These are phyloP conservation scores for Diversispora epigaea DNA, from an alignment of 192 early-diverging fungal genomes.

Conservation along the genomic window DNA sequence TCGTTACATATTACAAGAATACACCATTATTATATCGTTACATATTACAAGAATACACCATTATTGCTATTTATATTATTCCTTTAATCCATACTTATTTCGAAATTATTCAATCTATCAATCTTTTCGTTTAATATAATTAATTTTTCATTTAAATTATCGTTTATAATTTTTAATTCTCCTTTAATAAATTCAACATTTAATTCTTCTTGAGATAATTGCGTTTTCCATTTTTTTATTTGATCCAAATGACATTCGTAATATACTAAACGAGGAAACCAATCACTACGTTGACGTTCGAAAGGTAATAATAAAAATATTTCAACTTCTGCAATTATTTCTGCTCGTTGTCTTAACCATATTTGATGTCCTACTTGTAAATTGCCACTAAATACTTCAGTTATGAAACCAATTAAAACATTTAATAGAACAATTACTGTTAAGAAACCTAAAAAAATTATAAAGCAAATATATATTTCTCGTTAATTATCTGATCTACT, in stretches of 20 bases:
- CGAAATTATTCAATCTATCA: not conserved
- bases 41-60: no score
- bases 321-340: constrained; percentile 16
- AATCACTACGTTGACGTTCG: not conserved
- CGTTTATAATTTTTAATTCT: not conserved
- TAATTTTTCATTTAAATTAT: not conserved
- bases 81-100: no score
- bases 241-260: constrained; percentile 9
- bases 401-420: constrained; percentile 5
- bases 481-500: no score
- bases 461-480: not conserved
- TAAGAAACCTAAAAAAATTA: not conserved
- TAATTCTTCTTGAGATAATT: not conserved
- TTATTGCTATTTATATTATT: no score
- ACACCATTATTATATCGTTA: no score
- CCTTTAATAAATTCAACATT: constrained; percentile 1
- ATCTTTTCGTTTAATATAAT: constrained; percentile 2
- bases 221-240: not conserved
- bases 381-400: constrained; percentile 4
- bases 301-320: not conserved
- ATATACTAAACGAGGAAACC: constrained; percentile 17
- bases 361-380: not conserved
- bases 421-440: constrained; percentile 5
- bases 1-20: no score
- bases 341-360: constrained; percentile 11